phyloP scores from a whole-genome alignment of 768 basidiomycete species.

The Gelatoporia subvermispora region DNA sequence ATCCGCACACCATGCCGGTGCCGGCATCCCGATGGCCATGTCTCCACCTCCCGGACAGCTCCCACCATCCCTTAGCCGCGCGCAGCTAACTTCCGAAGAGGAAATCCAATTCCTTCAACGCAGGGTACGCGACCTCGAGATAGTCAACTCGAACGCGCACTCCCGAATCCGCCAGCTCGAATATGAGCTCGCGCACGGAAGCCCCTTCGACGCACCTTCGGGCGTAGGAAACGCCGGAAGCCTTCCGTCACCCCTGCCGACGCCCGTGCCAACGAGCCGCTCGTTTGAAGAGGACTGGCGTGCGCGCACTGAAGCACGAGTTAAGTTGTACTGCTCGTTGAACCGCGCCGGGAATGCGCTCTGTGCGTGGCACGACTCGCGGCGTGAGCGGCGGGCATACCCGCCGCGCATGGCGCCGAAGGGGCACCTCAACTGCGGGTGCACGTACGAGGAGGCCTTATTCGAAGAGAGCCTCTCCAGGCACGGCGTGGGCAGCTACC shows the following conservation, averaged over 20 bases:
- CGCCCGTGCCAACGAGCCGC: slow-evolving; percentile 35
- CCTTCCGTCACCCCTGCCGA: slow-evolving; percentile 25
- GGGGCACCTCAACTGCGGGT: slow-evolving; percentile 81
- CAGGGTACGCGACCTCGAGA: slow-evolving; percentile 60
- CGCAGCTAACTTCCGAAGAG: slow-evolving; percentile 31
- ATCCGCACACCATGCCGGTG: slow-evolving; percentile 9
- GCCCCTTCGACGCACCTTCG: slow-evolving; percentile 13
- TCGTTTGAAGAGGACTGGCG: slow-evolving; percentile 63
- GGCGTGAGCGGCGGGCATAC: slow-evolving; percentile 71
- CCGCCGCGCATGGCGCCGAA: slow-evolving; percentile 79
- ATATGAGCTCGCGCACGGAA: slow-evolving; percentile 31
- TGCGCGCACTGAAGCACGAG: slow-evolving; percentile 67
- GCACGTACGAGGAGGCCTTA: slow-evolving; percentile 77
- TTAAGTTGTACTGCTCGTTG: slow-evolving; percentile 68
- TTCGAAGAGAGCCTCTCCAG: slow-evolving; percentile 82
- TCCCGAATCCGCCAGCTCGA: slow-evolving; percentile 46
- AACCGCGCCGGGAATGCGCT: slow-evolving; percentile 87
- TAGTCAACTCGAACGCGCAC: slow-evolving; percentile 46
- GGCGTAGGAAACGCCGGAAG: slow-evolving; percentile 21
- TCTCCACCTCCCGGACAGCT: slow-evolving; percentile 19
- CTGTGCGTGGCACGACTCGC: slow-evolving; percentile 87
- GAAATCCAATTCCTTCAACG: slow-evolving; percentile 54
- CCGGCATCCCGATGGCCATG: slow-evolving; percentile 21
- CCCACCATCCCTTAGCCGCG: slow-evolving; percentile 16
- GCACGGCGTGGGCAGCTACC: slow-evolving; percentile 76